A percentile compares a stretch with the other conserved stretches of the same genome.
Evolutionary conservation across 106 monocot species (phyloP).

Genomic region (Allium fistulosum): DNA sequence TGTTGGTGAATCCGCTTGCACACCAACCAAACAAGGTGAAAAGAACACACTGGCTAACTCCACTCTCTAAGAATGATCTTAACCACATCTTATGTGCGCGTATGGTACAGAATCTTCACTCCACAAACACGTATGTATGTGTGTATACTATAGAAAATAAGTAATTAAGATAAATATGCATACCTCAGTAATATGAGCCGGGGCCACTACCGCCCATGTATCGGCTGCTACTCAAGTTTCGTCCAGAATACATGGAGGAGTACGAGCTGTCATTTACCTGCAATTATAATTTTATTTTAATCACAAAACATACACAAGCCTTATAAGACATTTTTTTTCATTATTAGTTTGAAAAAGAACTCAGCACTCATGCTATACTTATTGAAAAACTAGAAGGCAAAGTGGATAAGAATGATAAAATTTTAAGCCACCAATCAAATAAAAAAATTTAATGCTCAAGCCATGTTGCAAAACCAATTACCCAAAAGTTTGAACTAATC

Average conservation of each 20-base stretch:
- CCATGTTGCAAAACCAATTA: no score
- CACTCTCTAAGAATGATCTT: not conserved
- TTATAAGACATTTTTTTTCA: no score
- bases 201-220: slow-evolving; percentile 59
- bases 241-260: slow-evolving; percentile 66
- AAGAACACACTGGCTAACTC: not conserved
- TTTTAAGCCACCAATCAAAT: no score
- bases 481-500: not conserved
- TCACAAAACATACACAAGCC: no score
- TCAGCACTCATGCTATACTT: no score
- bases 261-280: slow-evolving; percentile 77
- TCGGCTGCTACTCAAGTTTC: slow-evolving; percentile 44
- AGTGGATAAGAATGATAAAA: no score
- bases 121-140: not conserved
- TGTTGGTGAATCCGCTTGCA: slow-evolving; percentile 26
- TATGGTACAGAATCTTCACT: not conserved
- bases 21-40: slow-evolving; percentile 2
- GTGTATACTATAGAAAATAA: not conserved
- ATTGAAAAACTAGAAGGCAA: not conserved
- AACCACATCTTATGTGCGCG: not conserved
- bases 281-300: no score
- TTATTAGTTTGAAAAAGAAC: no score
- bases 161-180: not conserved
- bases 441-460: no score
- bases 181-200: slow-evolving; percentile 88